Evolutionary conservation across 2,329 filamentous ascomycete species (phyloP).

Genomic region (Cladosporium sp.): DNA sequence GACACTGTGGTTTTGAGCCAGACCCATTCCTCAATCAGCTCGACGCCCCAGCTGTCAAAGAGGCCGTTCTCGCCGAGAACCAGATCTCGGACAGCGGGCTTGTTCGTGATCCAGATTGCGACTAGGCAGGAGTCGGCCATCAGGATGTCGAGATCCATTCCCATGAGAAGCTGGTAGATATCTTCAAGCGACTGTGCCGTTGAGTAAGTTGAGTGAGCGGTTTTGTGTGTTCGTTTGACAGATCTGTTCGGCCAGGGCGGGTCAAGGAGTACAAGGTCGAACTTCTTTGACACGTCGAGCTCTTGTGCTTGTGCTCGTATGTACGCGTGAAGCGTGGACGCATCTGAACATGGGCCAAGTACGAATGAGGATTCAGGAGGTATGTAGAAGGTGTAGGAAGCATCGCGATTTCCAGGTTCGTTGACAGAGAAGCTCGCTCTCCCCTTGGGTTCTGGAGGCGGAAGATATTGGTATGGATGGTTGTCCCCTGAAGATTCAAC

Average conservation of each 20-base stretch:
- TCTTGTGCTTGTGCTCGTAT: constrained; percentile 40
- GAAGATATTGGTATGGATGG: not conserved
- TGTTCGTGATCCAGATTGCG: constrained; percentile 78
- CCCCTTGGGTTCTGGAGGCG: not conserved
- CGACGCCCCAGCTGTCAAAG: constrained; percentile 67
- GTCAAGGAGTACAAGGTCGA: constrained; percentile 71
- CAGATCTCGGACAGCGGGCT: constrained; percentile 55
- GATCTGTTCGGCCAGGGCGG: constrained; percentile 83
- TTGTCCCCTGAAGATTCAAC: not conserved
- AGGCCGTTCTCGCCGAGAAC: constrained; percentile 59
- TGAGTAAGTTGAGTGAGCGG: constrained; percentile 32
- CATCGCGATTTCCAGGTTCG: not conserved
- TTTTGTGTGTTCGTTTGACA: constrained; percentile 58
- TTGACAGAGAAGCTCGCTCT: not conserved
- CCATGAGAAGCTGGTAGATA: constrained; percentile 43
- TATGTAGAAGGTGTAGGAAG: constrained; percentile 36
- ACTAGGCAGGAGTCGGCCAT: constrained; percentile 60
- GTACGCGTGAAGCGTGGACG: constrained; percentile 40
- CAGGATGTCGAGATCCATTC: constrained; percentile 53
- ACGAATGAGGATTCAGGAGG: constrained; percentile 54
- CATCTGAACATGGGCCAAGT: constrained; percentile 46
- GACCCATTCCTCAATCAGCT: constrained; percentile 68
- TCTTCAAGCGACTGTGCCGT: constrained; percentile 47
- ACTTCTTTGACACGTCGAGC: constrained; percentile 49
- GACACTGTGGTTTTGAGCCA: constrained; percentile 71